Base-by-base conservation (phyloP, 768 basidiomycete species). In the Exidia glandulosa region DNA sequence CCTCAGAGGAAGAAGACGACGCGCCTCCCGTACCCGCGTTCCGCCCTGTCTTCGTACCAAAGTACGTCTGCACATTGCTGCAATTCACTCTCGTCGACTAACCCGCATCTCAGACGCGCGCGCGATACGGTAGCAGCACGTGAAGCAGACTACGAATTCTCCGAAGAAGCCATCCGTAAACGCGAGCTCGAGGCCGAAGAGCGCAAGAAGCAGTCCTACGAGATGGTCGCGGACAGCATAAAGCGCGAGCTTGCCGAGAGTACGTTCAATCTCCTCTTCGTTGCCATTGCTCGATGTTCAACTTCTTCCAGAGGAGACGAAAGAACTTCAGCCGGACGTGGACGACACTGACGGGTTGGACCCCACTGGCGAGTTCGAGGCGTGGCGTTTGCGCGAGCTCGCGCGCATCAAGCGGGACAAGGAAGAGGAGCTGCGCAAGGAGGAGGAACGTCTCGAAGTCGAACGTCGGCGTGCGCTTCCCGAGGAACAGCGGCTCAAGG, bases 341-440 rank as follows among this genome's bases (percentile, higher is more conserved):
- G 94, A 98, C 72, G 96, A 99, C 70, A 89, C 91, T 3, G 96
- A 99, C 66, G 95, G 90, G 1, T 69, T 94, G 55, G 94, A 97
- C 67, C 90, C 94, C 2, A 79, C 81, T 16, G 85, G 71, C 57
- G 96, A 98, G 71, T 99, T 99, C 65, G 94, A 97, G 68, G 90
- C 87, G 3, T 99, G 96, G 96, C 82, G 96, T 59, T 72, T 97
- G 56, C 84, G 96, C 61, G 96, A 99, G 70, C 81, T 99, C 7
- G 85, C 79, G n/a, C 81, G 96, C 62, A 90, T 99, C 62, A 92
- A 95, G 72, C 82, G 86, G 59, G 96, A 99, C 74, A 91, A 94
- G 71, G 92, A 96, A 70, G 92, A 87, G 0, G 86, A 88, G 60
- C 70, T 94, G 6, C 80, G 76, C 16, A 80, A 87, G 3, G 93